Conservation (phyloP, 352 stramenopile species). For the Phytophthora aleatoria region DNA sequence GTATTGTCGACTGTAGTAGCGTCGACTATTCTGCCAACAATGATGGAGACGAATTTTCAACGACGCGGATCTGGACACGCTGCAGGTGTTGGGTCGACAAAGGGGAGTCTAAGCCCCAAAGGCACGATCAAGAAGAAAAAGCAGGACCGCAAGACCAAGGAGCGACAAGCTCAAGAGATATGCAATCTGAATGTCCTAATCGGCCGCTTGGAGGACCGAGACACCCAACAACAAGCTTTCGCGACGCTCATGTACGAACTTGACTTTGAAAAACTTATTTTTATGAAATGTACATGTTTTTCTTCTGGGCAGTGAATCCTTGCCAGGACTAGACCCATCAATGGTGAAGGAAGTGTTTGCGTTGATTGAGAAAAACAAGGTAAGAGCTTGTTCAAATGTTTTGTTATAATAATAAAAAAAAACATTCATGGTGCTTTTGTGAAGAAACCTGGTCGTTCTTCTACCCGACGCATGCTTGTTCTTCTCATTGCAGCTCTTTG, state of each 20-base stretch:
- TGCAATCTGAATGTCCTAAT: constrained; percentile 50
- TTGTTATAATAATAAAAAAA: too few relatives aligned
- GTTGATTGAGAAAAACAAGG: constrained; percentile 70
- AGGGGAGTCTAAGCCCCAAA: constrained; percentile 31
- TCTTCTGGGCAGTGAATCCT: constrained; percentile 35
- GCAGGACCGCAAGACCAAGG: constrained; percentile 49
- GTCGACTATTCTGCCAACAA: constrained; percentile 1
- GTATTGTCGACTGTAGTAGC: too few relatives aligned
- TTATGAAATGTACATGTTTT: background rate
- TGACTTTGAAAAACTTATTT: background rate
- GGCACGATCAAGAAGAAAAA: constrained; percentile 49
- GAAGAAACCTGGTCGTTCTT: constrained; percentile 51
- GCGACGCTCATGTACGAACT: constrained; percentile 43
- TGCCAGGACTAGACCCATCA: constrained; percentile 40
- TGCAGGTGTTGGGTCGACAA: background rate
- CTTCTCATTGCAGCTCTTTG: constrained; percentile 61
- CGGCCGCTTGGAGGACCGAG: constrained; percentile 64
- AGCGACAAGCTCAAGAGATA: constrained; percentile 40
- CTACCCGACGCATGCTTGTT: constrained; percentile 62
- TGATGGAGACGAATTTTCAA: constrained; percentile 33
- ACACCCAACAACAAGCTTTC: constrained; percentile 73
- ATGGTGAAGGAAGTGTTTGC: constrained; percentile 49
- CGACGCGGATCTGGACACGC: constrained; percentile 4
- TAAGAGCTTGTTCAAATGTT: constrained; percentile 6
- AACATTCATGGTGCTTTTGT: constrained; percentile 7